phyloP scores from a whole-genome alignment of 305 asterid genomes.

The Galium porrigens region DNA sequence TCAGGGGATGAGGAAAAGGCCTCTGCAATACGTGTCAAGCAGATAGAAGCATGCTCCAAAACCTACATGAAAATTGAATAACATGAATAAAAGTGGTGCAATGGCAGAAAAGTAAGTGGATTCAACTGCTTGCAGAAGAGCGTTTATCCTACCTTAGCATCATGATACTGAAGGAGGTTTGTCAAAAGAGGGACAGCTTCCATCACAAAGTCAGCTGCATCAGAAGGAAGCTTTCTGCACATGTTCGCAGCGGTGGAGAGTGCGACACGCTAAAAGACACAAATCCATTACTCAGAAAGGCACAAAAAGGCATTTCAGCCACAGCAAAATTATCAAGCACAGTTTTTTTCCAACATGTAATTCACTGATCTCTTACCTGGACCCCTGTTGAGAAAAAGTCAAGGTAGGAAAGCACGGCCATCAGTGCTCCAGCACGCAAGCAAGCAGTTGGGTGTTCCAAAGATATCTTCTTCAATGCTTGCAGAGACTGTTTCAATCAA shows the following conservation, averaged over 20 bases:
- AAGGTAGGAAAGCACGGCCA: constrained; percentile 97
- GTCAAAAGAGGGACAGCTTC: constrained; percentile 96
- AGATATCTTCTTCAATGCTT: constrained; percentile 95
- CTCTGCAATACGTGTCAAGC: constrained; percentile 95
- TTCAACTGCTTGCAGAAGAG: not conserved
- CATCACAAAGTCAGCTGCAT: constrained; percentile 96
- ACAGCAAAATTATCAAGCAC: not conserved
- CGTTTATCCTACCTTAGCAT: constrained; percentile 58
- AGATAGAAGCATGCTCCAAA: constrained; percentile 86
- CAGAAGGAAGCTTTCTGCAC: constrained; percentile 95
- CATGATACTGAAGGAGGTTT: constrained; percentile 91
- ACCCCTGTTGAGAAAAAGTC: constrained; percentile 98
- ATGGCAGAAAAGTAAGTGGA: not conserved
- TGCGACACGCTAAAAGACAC: constrained; percentile 67
- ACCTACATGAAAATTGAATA: constrained; percentile 36
- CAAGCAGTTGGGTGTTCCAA: constrained; percentile 98
- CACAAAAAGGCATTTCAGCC: not conserved
- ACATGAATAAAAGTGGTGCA: constrained; percentile 1
- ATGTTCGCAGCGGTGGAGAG: constrained; percentile 91
- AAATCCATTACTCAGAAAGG: not conserved
- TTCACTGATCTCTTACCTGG: constrained; percentile 44
- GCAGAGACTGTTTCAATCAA: constrained; percentile 59
- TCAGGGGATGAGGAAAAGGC: constrained; percentile 86
- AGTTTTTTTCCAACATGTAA: not conserved
- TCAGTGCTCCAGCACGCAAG: constrained; percentile 91